phyloP scores from a whole-genome alignment of 2,329 filamentous ascomycete species.

The Apiospora malaysiana region DNA sequence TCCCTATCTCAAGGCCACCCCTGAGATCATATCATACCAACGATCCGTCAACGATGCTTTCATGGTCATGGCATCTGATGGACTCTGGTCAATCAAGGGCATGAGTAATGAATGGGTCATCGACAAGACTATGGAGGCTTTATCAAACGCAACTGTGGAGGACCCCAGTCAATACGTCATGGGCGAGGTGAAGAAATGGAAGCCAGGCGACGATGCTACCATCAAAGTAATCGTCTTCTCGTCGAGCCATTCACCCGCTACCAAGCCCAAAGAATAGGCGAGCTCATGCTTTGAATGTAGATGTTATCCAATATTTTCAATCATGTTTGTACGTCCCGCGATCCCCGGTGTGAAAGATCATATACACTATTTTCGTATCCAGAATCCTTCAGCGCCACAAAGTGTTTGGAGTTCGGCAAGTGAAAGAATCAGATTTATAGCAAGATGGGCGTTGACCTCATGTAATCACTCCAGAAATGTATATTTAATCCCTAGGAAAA shows the following conservation, averaged over 20 bases:
- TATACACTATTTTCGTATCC: neutral
- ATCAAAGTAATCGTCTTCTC: neutral
- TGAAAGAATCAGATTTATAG: neutral
- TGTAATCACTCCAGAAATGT: neutral
- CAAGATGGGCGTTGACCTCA: too few relatives aligned
- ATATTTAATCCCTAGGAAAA: neutral
- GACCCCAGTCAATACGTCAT: constrained; percentile 2
- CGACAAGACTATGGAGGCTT: neutral
- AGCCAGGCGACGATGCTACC: constrained; percentile 1
- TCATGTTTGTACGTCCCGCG: neutral
- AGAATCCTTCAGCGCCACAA: neutral
- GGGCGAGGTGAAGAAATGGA: neutral
- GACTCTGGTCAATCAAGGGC: neutral
- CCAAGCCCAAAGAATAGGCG: neutral
- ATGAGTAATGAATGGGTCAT: constrained; percentile 1
- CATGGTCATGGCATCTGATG: constrained; percentile 8
- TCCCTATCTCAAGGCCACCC: constrained; percentile 3
- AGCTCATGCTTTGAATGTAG: neutral
- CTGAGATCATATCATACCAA: neutral
- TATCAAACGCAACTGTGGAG: constrained; percentile 1
- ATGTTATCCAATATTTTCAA: neutral
- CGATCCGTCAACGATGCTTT: neutral
- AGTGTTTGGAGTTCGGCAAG: neutral
- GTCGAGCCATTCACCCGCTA: neutral
- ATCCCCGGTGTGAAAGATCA: neutral